Conservation (phyloP, 208 protist species). For the Endotrypanum monterogeii region DNA sequence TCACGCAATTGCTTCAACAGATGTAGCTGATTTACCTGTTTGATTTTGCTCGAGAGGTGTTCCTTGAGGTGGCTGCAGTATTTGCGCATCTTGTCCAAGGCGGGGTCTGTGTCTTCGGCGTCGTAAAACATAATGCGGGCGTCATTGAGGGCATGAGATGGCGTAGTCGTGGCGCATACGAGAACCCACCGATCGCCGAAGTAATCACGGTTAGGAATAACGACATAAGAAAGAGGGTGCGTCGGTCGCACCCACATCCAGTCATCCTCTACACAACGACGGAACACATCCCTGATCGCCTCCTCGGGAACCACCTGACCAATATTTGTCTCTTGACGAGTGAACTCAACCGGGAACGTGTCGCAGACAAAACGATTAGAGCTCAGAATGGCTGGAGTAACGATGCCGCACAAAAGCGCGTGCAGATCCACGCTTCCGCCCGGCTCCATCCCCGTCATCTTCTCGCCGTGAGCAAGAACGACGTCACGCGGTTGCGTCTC, state of each 20-base stretch:
- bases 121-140: constrained; percentile 62
- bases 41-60: constrained; percentile 66
- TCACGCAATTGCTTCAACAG: constrained; percentile 86
- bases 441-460: constrained; percentile 11
- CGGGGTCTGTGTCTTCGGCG: not conserved
- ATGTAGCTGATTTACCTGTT: constrained; percentile 80
- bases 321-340: constrained; percentile 60
- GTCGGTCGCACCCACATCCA: constrained; percentile 69
- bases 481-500: constrained; percentile 8
- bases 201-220: constrained; percentile 50
- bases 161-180: constrained; percentile 47
- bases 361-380: constrained; percentile 43
- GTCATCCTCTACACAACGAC: constrained; percentile 73
- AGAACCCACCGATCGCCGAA: constrained; percentile 68
- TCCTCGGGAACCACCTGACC: constrained; percentile 55
- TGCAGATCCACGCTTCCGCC: constrained; percentile 33
- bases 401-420: constrained; percentile 49
- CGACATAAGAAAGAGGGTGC: constrained; percentile 37
- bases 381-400: constrained; percentile 67
- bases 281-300: constrained; percentile 65
- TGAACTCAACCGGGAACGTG: constrained; percentile 74
- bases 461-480: constrained; percentile 19
- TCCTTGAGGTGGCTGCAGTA: constrained; percentile 46
- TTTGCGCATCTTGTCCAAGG: constrained; percentile 12
- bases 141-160: constrained; percentile 24